A percentile compares a stretch with the other conserved stretches of the same genome.
Evolutionary conservation across 2,329 filamentous ascomycete species (phyloP).

Genomic region (Phaeosphaeriaceae sp.): DNA sequence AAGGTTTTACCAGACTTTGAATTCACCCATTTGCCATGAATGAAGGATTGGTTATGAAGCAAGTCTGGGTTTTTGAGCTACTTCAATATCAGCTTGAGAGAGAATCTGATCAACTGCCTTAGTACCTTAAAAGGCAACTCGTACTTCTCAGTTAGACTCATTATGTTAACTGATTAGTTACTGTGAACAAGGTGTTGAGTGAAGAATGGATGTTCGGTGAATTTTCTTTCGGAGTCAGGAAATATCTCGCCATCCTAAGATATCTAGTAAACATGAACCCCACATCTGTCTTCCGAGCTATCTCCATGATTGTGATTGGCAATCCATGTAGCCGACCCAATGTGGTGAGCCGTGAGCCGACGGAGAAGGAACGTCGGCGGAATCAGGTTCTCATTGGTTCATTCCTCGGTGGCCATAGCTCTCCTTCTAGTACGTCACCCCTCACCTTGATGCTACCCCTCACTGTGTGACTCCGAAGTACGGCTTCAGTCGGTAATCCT

Average conservation of each 20-base stretch:
- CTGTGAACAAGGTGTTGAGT: too few species aligned
- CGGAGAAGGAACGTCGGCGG: slow-evolving; percentile 10
- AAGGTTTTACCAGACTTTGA: slow-evolving; percentile 64
- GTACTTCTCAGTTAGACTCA: slow-evolving; percentile 36
- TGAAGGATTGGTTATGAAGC: slow-evolving; percentile 61
- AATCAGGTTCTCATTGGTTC: slow-evolving; percentile 14
- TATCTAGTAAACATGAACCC: slow-evolving; percentile 20
- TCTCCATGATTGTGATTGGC: not conserved
- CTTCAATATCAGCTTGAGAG: slow-evolving; percentile 4
- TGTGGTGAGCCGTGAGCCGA: slow-evolving; percentile 6
- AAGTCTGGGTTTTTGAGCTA: slow-evolving; percentile 61
- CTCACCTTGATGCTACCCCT: slow-evolving; percentile 19
- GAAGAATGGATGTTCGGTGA: too few species aligned
- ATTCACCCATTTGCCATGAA: slow-evolving; percentile 63
- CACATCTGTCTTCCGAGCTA: slow-evolving; percentile 17
- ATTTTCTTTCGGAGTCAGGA: not conserved
- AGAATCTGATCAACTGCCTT: not conserved
- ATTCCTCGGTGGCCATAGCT: slow-evolving; percentile 14
- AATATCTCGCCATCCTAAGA: slow-evolving; percentile 3
- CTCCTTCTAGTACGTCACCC: slow-evolving; percentile 9
- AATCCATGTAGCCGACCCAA: slow-evolving; percentile 6
- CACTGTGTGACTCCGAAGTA: slow-evolving; percentile 13
- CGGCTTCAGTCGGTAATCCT: slow-evolving; percentile 3
- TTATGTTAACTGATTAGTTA: slow-evolving; percentile 7
- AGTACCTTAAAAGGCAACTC: slow-evolving; percentile 54